Conservation (phyloP, 306 rosid genomes). For the Gleditsia sinensis region DNA sequence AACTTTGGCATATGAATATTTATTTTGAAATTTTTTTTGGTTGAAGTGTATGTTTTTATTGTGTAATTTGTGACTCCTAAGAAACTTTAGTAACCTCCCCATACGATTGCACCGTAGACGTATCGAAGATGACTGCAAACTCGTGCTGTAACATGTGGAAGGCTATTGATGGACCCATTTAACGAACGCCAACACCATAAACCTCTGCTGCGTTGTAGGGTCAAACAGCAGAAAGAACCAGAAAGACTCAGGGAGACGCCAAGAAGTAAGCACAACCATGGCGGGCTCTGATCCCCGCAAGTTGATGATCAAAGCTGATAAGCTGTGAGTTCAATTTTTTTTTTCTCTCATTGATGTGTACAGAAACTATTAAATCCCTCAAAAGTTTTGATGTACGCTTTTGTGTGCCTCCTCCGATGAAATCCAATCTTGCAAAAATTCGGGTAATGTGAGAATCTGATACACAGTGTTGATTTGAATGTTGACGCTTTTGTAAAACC, state of each 20-base stretch:
- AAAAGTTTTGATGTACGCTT: neutral
- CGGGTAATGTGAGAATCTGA: neutral
- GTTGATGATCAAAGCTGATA: slow-evolving; percentile 33
- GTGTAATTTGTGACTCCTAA: no score
- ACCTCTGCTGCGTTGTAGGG: neutral
- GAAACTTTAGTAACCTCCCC: no score
- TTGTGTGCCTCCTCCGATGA: neutral
- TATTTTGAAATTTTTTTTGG: no score
- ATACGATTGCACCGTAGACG: no score
- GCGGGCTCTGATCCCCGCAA: slow-evolving; percentile 34
- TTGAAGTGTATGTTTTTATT: no score
- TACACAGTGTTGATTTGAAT: neutral
- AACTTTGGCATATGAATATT: no score
- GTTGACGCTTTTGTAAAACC: neutral
- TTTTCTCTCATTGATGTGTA: neutral
- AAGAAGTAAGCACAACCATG: slow-evolving; percentile 13
- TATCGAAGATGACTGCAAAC: neutral
- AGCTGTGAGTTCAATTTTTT: slow-evolving; percentile 19
- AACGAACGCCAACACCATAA: neutral
- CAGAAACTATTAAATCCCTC: neutral
- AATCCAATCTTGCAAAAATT: neutral
- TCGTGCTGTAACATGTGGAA: neutral
- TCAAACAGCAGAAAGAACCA: neutral
- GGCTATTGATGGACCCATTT: neutral
- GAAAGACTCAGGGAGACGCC: neutral